A percentile compares a stretch with the other conserved stretches of the same genome.
These are phyloP conservation scores for Cercospora berteroae DNA, from an alignment of 2,329 filamentous ascomycete species.

Conservation along the genomic window DNA sequence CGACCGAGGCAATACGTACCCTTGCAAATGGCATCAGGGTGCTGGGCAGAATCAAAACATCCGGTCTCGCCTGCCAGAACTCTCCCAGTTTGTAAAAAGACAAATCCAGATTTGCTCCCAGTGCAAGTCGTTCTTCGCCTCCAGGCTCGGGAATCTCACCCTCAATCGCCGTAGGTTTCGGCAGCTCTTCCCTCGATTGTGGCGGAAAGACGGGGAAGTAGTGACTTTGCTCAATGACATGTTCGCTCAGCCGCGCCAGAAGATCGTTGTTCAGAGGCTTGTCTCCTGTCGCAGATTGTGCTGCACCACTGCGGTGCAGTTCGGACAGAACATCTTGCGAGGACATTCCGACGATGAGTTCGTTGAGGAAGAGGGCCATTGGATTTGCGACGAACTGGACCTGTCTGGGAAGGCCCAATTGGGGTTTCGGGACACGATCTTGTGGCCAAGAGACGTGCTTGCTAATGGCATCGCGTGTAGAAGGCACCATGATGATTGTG, in stretches of 20 bases:
- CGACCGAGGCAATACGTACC: conserved; percentile 53
- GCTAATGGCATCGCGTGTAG: conserved; percentile 74
- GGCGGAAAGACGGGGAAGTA: conserved; percentile 90
- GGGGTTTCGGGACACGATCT: conserved; percentile 65
- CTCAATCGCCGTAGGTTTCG: conserved; percentile 53
- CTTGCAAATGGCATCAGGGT: conserved; percentile 82
- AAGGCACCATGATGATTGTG: conserved; percentile 79
- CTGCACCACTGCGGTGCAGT: conserved; percentile 56
- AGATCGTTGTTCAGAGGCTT: conserved; percentile 66
- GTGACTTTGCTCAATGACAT: conserved; percentile 84
- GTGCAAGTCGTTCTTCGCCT: conserved; percentile 53
- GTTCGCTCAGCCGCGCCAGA: conserved; percentile 68
- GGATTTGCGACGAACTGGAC: conserved; percentile 83
- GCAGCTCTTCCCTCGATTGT: conserved; percentile 64
- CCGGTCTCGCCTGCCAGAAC: conserved; percentile 81
- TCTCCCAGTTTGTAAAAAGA: conserved; percentile 86
- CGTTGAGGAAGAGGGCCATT: conserved; percentile 84
- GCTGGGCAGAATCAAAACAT: conserved; percentile 80
- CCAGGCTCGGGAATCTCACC: conserved; percentile 39
- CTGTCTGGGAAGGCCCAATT: conserved; percentile 75
- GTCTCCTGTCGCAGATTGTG: conserved; percentile 77
- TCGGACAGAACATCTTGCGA: conserved; percentile 83
- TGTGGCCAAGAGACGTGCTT: conserved; percentile 87
- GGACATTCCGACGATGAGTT: conserved; percentile 76
- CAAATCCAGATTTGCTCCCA: conserved; percentile 77